Percentiles rank a stretch among this genome's conserved stretches.
Conservation (phyloP, 2,329 filamentous ascomycete genomes). For the Alternaria viburni region DNA sequence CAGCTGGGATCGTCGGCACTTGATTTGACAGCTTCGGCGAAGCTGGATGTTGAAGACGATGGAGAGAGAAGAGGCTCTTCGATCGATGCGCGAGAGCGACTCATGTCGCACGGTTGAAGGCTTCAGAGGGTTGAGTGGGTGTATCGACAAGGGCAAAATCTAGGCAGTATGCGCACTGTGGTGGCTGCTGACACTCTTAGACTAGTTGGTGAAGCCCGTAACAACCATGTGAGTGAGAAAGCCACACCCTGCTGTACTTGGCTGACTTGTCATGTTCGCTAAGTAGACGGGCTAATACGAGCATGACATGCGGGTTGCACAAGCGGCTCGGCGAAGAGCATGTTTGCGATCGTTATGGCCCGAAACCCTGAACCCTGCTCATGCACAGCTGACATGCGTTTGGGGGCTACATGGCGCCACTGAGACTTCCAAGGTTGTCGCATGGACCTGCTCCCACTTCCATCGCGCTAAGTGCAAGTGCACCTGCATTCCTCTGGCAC, state of each 20-base stretch:
- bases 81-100: neutral
- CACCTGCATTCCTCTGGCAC: too few relatives aligned
- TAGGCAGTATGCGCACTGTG: too few relatives aligned
- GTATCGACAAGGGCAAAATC: too few relatives aligned
- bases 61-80: neutral
- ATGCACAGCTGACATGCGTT: neutral
- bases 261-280: neutral
- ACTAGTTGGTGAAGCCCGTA: too few relatives aligned
- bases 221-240: neutral
- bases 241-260: neutral
- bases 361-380: neutral
- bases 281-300: neutral
- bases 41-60: neutral
- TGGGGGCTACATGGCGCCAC: too few relatives aligned
- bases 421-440: too few relatives aligned
- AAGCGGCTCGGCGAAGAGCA: neutral
- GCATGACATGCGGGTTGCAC: neutral
- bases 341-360: conserved; percentile 10
- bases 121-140: accelerated
- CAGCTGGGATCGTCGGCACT: too few relatives aligned
- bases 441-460: too few relatives aligned
- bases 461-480: too few relatives aligned
- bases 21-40: neutral
- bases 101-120: neutral
- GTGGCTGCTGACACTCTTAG: too few relatives aligned